Percentiles rank a stretch among this genome's conserved stretches.
Evolutionary conservation across 495 filamentous ascomycete genomes (phyloP).

Genomic region (Lophium mytilinum): DNA sequence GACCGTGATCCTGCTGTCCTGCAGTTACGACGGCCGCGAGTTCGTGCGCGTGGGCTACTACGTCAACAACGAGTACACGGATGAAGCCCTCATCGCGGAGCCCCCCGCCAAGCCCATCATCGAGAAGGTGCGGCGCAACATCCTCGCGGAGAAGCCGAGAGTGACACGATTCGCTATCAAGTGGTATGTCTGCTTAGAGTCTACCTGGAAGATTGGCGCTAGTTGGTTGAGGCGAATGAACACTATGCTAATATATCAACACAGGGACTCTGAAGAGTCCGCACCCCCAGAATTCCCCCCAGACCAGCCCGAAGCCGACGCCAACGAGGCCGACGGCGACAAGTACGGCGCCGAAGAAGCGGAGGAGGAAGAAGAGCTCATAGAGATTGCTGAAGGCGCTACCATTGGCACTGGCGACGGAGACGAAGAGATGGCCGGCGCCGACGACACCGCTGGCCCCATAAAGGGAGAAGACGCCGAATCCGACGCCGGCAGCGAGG

Average conservation of each 20-base stretch:
- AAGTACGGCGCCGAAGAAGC: slow-evolving; percentile 83
- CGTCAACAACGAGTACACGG: slow-evolving; percentile 96
- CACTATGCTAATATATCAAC: not conserved
- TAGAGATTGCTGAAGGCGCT: slow-evolving; percentile 39
- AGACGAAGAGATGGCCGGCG: slow-evolving; percentile 79
- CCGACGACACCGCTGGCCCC: slow-evolving; percentile 44
- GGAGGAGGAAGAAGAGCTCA: slow-evolving; percentile 49
- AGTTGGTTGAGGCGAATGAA: too few species aligned
- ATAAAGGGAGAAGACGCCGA: slow-evolving; percentile 67
- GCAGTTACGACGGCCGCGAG: slow-evolving; percentile 91
- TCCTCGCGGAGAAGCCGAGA: slow-evolving; percentile 92
- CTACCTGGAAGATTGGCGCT: too few species aligned
- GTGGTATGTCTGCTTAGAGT: slow-evolving; percentile 52
- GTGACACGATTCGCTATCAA: slow-evolving; percentile 99
- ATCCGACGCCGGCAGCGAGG: slow-evolving; percentile 84
- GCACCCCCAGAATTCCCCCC: slow-evolving; percentile 93
- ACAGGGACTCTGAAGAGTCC: slow-evolving; percentile 90
- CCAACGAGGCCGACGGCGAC: slow-evolving; percentile 69
- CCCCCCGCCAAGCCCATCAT: slow-evolving; percentile 87
- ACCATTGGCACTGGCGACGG: slow-evolving; percentile 41
- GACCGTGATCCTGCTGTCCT: slow-evolving; percentile 92
- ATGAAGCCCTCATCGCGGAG: slow-evolving; percentile 76
- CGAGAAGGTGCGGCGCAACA: slow-evolving; percentile 82
- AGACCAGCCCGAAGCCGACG: slow-evolving; percentile 92
- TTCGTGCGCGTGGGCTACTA: slow-evolving; percentile 99